A percentile compares a stretch with the other conserved stretches of the same genome.
These are phyloP conservation scores for Hypocreales sp. DNA, from an alignment of 2,329 filamentous ascomycete genomes.

Conservation along the genomic window DNA sequence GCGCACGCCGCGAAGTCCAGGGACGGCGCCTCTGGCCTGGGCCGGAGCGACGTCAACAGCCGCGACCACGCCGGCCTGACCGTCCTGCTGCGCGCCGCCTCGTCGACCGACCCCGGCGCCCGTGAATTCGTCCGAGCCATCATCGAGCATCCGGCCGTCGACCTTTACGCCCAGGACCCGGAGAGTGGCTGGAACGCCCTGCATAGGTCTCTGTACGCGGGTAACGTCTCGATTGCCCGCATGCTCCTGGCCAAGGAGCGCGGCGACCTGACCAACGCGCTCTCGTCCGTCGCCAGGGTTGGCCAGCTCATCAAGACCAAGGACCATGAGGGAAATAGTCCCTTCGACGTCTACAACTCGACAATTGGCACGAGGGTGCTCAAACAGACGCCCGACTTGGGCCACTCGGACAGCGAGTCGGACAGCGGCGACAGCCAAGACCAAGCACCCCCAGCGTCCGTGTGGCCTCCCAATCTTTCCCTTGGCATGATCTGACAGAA, in stretches of 20 bases:
- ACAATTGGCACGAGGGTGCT: conserved; percentile 71
- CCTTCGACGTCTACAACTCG: conserved; percentile 81
- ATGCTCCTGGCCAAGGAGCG: conserved; percentile 67
- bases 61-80: conserved; percentile 73
- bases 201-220: conserved; percentile 78
- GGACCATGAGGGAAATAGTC: conserved; percentile 86
- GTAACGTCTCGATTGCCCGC: conserved; percentile 75
- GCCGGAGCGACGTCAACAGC: conserved; percentile 62
- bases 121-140: conserved; percentile 63
- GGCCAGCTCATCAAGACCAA: conserved; percentile 84
- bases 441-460: conserved; percentile 14
- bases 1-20: conserved; percentile 31
- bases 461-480: conserved; percentile 1
- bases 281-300: conserved; percentile 43
- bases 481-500: conserved; percentile 3
- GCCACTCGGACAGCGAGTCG: conserved; percentile 34
- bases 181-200: conserved; percentile 96
- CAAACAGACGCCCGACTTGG: conserved; percentile 27
- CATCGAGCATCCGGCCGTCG: conserved; percentile 66
- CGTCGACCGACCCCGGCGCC: conserved; percentile 55
- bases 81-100: conserved; percentile 69
- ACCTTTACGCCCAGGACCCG: conserved; percentile 72
- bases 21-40: conserved; percentile 24
- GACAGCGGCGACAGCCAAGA: conserved; percentile 35
- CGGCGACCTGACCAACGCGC: conserved; percentile 42